Conservation (phyloP, 176 grass and related monocot species). For the Alopecurus myosuroides region DNA sequence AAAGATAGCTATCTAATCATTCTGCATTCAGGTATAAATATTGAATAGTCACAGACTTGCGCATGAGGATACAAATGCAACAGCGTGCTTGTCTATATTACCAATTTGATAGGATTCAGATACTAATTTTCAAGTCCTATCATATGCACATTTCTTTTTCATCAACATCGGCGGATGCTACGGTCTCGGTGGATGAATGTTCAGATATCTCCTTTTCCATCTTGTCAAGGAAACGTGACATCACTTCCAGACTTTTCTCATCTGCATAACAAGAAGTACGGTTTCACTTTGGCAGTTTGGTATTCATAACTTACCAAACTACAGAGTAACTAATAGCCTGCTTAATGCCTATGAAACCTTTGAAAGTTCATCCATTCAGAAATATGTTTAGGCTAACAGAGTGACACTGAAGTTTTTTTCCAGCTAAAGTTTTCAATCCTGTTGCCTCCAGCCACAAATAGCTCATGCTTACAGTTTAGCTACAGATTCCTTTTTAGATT, state of each 20-base stretch:
- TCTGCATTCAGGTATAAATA: no score
- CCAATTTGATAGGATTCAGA: neutral
- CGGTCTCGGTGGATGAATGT: neutral
- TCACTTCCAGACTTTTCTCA: slow-evolving; percentile 35
- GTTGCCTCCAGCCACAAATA: neutral
- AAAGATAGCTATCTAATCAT: no score
- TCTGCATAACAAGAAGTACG: slow-evolving; percentile 31
- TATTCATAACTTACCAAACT: neutral
- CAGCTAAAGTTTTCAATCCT: neutral
- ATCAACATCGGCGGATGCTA: slow-evolving; percentile 19
- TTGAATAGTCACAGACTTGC: neutral
- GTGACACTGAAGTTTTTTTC: neutral
- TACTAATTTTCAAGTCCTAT: neutral
- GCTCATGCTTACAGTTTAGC: neutral
- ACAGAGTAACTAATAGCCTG: neutral
- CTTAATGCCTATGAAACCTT: neutral
- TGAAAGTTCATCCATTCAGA: neutral
- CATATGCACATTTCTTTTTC: slow-evolving; percentile 39
- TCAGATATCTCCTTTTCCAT: slow-evolving; percentile 33
- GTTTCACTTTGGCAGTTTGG: neutral
- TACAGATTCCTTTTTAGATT: neutral
- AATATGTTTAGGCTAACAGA: neutral
- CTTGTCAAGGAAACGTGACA: slow-evolving; percentile 56
- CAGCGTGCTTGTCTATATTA: neutral
- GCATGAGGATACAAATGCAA: neutral